Base-by-base conservation (phyloP, 129 eudicot genomes). In the Chrysanthemum seticuspe region DNA sequence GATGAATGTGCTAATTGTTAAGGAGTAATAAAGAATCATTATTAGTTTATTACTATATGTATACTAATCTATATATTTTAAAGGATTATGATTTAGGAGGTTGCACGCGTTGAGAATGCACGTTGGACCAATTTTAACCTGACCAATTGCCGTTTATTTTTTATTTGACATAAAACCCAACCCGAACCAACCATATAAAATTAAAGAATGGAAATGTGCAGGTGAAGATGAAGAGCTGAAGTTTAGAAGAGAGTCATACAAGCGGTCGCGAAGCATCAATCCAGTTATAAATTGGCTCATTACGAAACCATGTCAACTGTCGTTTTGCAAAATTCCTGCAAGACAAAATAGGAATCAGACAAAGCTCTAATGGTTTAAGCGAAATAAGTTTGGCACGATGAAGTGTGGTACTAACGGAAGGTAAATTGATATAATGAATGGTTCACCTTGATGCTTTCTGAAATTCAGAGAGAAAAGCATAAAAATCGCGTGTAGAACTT, bases 291-390 rank as follows among this genome's bases (percentile, higher is more conserved):
- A 87, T 85, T 60, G 83, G 86, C 87, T 92, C 96, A 65, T 92
- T 92, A 12, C 97, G 87, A 50, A 89, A 89, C 97, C 97, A 92
- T 73, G 97, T 92, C 85, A 89, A 11, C 48, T 92, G 96, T 80
- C 97, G 76, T 78, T 92, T 92, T 61, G 97, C 97, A 57, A 92
- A 89, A 69, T 89, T 89, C 73, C 97, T 92, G 87, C 73, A 83
- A 44, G 10, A 50, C 10, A 25, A 57, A 56, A 75, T 27, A 62
- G 57, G 14, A 29, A 13, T 60, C 48, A 54, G 52, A 81, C 45
- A 47, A 47, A 57, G 57, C 19, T 51, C 19, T 21, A 61, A 36
- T 14, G 5, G n/a, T 76, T 55, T 52, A 67, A 58, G 67, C 57
- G 59, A 75, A 45, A 47, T 10, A 18, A 18, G 29, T 21, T 54